Evolutionary conservation across 2,329 filamentous ascomycete genomes (phyloP), one percentile per base, ranked within the genome.

Genomic region (Trichophaea hybrida): DNA sequence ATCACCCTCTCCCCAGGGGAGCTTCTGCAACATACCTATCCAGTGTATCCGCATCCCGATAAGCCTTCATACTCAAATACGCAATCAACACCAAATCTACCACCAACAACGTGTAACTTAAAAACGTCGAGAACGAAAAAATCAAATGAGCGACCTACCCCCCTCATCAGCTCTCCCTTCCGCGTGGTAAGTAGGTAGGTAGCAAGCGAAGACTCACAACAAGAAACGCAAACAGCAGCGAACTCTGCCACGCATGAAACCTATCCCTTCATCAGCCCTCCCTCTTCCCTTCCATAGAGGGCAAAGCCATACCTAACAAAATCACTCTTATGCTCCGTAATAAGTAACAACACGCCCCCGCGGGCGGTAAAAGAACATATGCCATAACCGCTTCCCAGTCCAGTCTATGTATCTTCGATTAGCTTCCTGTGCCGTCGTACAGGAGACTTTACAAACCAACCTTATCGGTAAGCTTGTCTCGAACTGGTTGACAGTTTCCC

Each of bases 191-290:
- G 12, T 38, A 43, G 38, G 38, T 43, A 43, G 38, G 44, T 24
- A 46, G 32, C 71, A 75, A 68, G 69, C 80, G 76, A 24, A 24
- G 24, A n/a, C 44, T 12, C 15, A 49, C 44, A 66, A 81, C 81
- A 43, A 81, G 71, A 53, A 80, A 80, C 0, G 86, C 85, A 72
- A 95, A 96, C 2, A 94, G 73, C 69, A 95, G 76, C 64, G 85
- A 84, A 5, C 86, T 87, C 74, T 98, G 93, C 91, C 93, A 98
- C 6, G 93, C 93, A 72, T 98, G 93, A 68, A 97, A 97, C 64
- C 44, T 49, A 24, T 43, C 10, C 10, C 38, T 1, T 10, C 44
- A 49, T 17, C 15, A 12, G 87, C 91, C 52, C 40, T 15, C n/a
- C 38, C 38, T 4, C 38, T 43, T 15, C 38, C 12, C 10, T 54